phyloP scores from a whole-genome alignment of 495 filamentous ascomycete species.

The Lophium mytilinum region DNA sequence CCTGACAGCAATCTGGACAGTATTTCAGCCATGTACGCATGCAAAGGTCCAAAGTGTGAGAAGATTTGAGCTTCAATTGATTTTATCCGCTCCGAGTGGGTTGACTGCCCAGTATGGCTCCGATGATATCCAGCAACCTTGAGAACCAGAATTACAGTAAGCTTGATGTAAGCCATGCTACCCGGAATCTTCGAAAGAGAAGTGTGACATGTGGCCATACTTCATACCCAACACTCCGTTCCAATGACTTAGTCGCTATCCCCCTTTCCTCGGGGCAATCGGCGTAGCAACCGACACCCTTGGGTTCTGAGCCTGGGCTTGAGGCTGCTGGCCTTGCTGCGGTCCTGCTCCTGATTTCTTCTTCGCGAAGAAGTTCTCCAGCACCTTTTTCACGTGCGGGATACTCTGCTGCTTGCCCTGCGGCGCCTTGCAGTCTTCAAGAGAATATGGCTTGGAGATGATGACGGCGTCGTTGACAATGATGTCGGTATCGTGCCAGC shows the following conservation, averaged over 20 bases:
- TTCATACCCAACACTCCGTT: too few relatives aligned
- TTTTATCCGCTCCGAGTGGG: too few relatives aligned
- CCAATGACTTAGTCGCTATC: constrained; percentile 12
- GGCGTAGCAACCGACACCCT: constrained; percentile 25
- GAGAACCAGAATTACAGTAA: too few relatives aligned
- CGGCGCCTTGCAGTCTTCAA: constrained; percentile 49
- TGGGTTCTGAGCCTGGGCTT: constrained; percentile 1
- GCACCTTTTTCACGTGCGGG: constrained; percentile 55
- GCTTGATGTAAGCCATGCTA: too few relatives aligned
- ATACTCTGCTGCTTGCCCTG: constrained; percentile 45
- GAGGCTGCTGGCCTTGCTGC: constrained; percentile 13
- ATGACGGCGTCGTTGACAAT: constrained; percentile 58
- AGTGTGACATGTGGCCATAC: too few relatives aligned
- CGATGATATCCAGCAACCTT: too few relatives aligned
- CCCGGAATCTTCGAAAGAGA: too few relatives aligned
- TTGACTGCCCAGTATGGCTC: too few relatives aligned
- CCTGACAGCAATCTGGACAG: too few relatives aligned
- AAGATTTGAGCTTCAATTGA: too few relatives aligned
- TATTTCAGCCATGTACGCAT: too few relatives aligned
- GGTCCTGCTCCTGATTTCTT: background rate
- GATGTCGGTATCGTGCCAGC: constrained; percentile 56
- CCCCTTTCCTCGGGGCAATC: constrained; percentile 29
- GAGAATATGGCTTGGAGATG: constrained; percentile 52
- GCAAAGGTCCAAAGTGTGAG: too few relatives aligned
- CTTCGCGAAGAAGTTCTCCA: constrained; percentile 33